These are phyloP conservation scores for Rhazya stricta DNA, from an alignment of 257 asterid species.

Conservation along the genomic window DNA sequence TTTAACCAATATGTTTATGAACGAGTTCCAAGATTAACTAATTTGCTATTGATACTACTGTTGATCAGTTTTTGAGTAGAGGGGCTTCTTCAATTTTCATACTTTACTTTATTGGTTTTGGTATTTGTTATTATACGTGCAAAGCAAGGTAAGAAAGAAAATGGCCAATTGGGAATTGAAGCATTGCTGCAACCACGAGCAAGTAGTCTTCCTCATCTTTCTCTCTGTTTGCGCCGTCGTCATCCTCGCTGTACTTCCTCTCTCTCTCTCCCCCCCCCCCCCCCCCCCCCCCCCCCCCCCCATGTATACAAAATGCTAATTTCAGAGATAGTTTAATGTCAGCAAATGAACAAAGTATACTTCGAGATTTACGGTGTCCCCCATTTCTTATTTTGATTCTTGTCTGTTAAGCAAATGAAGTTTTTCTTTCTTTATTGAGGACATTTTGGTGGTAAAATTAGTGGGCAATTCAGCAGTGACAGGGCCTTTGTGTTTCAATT, in stretches of 20 bases:
- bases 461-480: neutral
- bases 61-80: neutral
- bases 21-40: neutral
- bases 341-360: neutral
- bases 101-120: neutral
- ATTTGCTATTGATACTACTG: neutral
- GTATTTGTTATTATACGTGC: neutral
- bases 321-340: neutral
- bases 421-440: neutral
- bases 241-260: slow-evolving; percentile 36
- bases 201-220: slow-evolving; percentile 38
- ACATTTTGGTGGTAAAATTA: neutral
- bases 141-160: neutral
- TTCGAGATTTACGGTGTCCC: neutral
- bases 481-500: neutral
- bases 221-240: slow-evolving; percentile 40
- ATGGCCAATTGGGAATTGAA: slow-evolving; percentile 48
- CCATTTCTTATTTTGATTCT: neutral
- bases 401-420: neutral
- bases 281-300: too few species aligned
- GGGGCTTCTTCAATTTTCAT: neutral
- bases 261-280: neutral
- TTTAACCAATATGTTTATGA: neutral
- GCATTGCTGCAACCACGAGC: slow-evolving; percentile 49
- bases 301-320: neutral